Conservation (phyloP, 345 rosid genomes). For the Eucalyptus camaldulensis region DNA sequence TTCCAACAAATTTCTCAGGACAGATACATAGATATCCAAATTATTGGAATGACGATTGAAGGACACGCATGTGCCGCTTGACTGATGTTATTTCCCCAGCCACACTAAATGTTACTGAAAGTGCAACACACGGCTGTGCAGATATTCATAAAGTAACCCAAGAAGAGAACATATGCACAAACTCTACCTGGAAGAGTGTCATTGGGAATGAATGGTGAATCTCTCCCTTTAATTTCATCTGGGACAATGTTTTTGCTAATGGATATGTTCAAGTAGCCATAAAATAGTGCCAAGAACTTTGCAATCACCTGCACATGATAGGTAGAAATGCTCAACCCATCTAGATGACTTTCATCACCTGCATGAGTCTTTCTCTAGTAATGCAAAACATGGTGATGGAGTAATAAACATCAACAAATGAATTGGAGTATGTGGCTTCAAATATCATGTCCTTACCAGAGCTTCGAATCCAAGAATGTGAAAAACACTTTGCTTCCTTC, state of each 20-base stretch:
- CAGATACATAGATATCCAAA: neutral
- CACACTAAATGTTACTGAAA: neutral
- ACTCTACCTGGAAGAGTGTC: slow-evolving; percentile 73
- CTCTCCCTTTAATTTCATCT: slow-evolving; percentile 79
- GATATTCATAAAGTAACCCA: neutral
- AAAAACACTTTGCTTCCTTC: slow-evolving; percentile 75
- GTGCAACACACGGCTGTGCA: neutral
- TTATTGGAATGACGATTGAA: neutral
- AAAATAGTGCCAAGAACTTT: slow-evolving; percentile 78
- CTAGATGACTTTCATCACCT: neutral
- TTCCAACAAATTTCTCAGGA: neutral
- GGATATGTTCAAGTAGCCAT: slow-evolving; percentile 78
- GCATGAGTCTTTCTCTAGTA: neutral
- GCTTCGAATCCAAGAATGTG: slow-evolving; percentile 75
- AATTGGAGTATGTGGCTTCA: neutral
- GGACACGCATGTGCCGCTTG: neutral
- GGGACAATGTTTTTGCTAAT: slow-evolving; percentile 62
- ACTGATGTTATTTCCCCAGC: neutral
- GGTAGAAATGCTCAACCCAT: neutral
- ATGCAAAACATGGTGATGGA: neutral
- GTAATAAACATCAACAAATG: neutral
- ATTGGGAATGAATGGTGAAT: slow-evolving; percentile 85
- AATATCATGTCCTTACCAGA: slow-evolving; percentile 32
- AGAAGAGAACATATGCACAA: neutral
- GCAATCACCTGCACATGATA: slow-evolving; percentile 65